Base-by-base conservation (phyloP, 78 protist genomes). In the Guillardia theta region DNA sequence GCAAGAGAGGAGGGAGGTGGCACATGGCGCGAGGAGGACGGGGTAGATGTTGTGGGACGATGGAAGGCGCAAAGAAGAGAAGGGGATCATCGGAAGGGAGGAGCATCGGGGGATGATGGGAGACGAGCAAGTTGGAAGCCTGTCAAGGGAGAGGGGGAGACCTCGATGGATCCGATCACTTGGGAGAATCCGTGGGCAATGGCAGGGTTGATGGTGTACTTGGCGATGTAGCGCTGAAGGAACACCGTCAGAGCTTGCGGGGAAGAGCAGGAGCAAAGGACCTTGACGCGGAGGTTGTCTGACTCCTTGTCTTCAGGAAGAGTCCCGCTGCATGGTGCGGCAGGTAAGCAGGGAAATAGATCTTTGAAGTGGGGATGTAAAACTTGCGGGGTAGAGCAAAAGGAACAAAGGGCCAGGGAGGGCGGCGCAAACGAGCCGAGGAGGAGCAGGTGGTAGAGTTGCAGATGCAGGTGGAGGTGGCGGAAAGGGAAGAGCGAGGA, bases 181-280 rank as follows among this genome's bases (percentile, higher is more conserved):
- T 94, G 95, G 53, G 93, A 3, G 87, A 88, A 88, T 47, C 95
- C 95, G 88, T 94, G 95, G 0, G 95, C 95, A 46, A 53, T 0
- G 4, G 95, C 95, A 8, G 95, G 94, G 95, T 94, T 94, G 64
- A 94, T 94, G 47, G 95, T 94, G 95, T 94, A 94, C 95, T 88
- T 94, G 48, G 95, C 95, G 0, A 87, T 41, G 83, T 94, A 94
- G 48, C 92, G 27, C n/a, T n/a, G n/a, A n/a, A n/a, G n/a, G n/a
- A n/a, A n/a, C n/a, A n/a, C n/a, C n/a, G n/a, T n/a, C 9, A 18
- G 62, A 12, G 62, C 12, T 53, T 53, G 62, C 18, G 18, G 18
- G 62, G 33, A 53, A 12, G 58, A 15, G 58, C 58, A 50, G 15
- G 15, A 15, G 58, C 58, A 15, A 50, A 19, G 10, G 58, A 50